phyloP scores from a whole-genome alignment of 2,329 filamentous ascomycete genomes.

The Venturia nashicola region DNA sequence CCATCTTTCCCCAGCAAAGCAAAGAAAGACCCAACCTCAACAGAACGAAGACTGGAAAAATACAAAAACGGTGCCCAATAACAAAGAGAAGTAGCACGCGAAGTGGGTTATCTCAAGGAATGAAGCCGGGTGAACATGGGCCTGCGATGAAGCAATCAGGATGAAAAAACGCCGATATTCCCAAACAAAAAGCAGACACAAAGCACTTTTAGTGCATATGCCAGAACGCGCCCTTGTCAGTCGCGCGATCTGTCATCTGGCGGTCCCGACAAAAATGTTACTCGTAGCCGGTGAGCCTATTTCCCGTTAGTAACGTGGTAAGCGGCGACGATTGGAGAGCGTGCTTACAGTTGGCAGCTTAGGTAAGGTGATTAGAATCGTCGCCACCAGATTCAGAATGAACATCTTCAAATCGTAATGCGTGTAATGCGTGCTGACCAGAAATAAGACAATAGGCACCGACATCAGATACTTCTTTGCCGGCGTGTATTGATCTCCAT shows the following conservation, averaged over 20 bases:
- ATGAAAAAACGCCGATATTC: not conserved
- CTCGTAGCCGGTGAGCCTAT: constrained; percentile 27
- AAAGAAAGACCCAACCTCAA: not conserved
- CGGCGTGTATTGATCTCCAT: constrained; percentile 95
- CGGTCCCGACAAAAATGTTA: constrained; percentile 25
- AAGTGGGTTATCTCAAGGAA: constrained; percentile 10
- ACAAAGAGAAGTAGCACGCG: constrained; percentile 2
- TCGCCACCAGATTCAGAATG: constrained; percentile 89
- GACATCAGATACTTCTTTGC: constrained; percentile 96
- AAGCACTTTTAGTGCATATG: not conserved
- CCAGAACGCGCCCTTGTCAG: not conserved
- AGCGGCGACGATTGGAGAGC: not conserved
- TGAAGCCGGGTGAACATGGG: not conserved
- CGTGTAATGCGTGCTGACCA: constrained; percentile 96
- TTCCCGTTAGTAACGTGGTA: not conserved
- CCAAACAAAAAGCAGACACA: not conserved
- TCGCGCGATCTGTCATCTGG: constrained; percentile 16
- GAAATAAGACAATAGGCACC: constrained; percentile 86
- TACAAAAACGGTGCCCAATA: not conserved
- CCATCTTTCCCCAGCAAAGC: not conserved
- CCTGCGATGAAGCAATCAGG: not conserved
- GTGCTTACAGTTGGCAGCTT: constrained; percentile 83
- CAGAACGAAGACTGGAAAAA: not conserved
- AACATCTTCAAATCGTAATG: constrained; percentile 97
- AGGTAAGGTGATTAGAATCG: constrained; percentile 85